Evolutionary conservation across 2,329 filamentous ascomycete species (phyloP).

Genomic region (Aspergillus sp.): DNA sequence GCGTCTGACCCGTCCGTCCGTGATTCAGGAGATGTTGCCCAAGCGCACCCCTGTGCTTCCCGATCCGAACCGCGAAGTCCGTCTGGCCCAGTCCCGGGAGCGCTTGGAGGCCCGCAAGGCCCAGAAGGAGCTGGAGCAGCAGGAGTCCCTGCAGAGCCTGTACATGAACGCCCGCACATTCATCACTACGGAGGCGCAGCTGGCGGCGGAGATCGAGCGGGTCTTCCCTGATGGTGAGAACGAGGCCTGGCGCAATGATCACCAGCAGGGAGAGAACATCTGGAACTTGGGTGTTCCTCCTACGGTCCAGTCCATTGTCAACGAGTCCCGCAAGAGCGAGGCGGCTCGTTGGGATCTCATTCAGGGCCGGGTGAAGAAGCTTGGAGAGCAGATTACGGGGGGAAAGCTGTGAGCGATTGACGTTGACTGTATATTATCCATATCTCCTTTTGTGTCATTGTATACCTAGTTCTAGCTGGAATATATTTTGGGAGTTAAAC

Average conservation of each 20-base stretch:
- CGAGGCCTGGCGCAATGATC: conserved; percentile 42
- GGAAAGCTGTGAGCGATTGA: conserved; percentile 53
- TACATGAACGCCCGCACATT: conserved; percentile 87
- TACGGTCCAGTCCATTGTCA: conserved; percentile 31
- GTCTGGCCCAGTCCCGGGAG: conserved; percentile 44
- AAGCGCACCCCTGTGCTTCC: conserved; percentile 52
- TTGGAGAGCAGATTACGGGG: conserved; percentile 66
- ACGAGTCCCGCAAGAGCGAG: conserved; percentile 30
- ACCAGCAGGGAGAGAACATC: conserved; percentile 44
- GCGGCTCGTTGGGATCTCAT: conserved; percentile 42
- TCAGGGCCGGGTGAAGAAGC: conserved; percentile 59
- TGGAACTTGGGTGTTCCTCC: conserved; percentile 52
- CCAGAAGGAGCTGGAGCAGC: conserved; percentile 58
- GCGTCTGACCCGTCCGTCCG: conserved; percentile 66
- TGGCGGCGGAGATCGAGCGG: conserved; percentile 69
- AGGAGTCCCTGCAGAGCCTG: conserved; percentile 74
- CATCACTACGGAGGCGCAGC: conserved; percentile 76
- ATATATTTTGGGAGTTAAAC: conserved; percentile 1
- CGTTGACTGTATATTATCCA: conserved; percentile 22
- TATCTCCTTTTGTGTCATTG: conserved; percentile 9
- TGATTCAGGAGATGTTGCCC: conserved; percentile 53
- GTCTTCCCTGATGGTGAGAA: conserved; percentile 67
- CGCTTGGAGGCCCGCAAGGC: conserved; percentile 44
- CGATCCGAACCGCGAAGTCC: conserved; percentile 62
- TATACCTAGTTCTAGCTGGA: conserved; percentile 12